Percentiles rank a stretch among this genome's conserved stretches.
Evolutionary conservation across 331 rosid species (phyloP).

Genomic region (Prunus yedoensis): DNA sequence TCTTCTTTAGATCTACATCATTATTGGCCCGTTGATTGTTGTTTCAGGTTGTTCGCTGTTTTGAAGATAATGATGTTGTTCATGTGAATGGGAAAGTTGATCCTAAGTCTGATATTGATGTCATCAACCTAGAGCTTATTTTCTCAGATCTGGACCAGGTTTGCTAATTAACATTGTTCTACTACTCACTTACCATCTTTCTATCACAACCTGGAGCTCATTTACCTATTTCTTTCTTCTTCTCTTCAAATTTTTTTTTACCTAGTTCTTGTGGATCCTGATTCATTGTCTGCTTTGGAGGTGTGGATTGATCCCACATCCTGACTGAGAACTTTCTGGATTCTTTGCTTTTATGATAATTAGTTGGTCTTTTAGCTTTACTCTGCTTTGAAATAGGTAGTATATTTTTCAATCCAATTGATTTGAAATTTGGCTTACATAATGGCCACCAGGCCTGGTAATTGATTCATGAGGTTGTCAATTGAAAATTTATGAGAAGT

Average conservation of each 20-base stretch:
- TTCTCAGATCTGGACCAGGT: conserved; percentile 98
- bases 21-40: conserved; percentile 22
- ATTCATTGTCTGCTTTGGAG: neutral
- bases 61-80: conserved; percentile 91
- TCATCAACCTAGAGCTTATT: conserved; percentile 91
- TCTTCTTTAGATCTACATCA: conserved; percentile 12
- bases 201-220: conserved; percentile 10
- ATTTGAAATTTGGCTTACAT: conserved; percentile 1
- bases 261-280: conserved; percentile 6
- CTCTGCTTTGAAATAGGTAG: neutral
- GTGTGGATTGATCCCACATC: neutral
- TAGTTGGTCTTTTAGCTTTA: neutral
- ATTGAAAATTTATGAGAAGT: neutral
- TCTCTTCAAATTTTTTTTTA: neutral
- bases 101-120: conserved; percentile 87
- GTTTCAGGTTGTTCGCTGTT: conserved; percentile 83
- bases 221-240: neutral
- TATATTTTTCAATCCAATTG: neutral
- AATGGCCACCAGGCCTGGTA: neutral
- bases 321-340: neutral
- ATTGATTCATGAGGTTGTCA: neutral
- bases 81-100: conserved; percentile 93
- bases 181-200: neutral
- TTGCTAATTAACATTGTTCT: conserved; percentile 29
- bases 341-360: neutral